These are phyloP conservation scores for Aphanomyces stellatus DNA, from an alignment of 352 stramenopile species.

Conservation along the genomic window DNA sequence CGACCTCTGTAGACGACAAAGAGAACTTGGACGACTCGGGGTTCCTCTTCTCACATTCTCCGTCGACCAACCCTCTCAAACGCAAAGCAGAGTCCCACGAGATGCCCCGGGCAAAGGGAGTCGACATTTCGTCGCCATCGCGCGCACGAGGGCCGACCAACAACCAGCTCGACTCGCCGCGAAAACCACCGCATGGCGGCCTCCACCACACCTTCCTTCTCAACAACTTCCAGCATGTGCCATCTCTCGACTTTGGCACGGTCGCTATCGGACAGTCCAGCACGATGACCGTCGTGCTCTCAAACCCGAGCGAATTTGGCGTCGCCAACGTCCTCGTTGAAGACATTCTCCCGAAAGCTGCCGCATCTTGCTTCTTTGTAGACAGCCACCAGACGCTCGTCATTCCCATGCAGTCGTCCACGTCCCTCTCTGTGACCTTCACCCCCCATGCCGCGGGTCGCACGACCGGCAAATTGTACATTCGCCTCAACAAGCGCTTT, in stretches of 20 bases:
- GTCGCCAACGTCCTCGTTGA: constrained; percentile 65
- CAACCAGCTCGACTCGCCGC: background rate
- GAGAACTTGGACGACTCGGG: constrained; percentile 9
- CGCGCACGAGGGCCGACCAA: background rate
- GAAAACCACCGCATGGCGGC: background rate
- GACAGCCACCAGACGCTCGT: constrained; percentile 24
- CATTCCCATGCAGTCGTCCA: constrained; percentile 40
- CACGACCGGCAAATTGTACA: constrained; percentile 20
- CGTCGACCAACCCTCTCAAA: background rate
- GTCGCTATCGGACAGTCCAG: constrained; percentile 41
- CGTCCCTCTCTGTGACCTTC: constrained; percentile 56
- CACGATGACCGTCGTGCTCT: constrained; percentile 38
- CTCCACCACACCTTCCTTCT: constrained; percentile 29
- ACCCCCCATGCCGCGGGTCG: constrained; percentile 37
- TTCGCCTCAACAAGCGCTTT: constrained; percentile 19
- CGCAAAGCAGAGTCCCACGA: constrained; percentile 3
- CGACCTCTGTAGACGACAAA: background rate
- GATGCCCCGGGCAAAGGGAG: background rate
- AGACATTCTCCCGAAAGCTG: constrained; percentile 37
- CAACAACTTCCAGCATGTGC: constrained; percentile 33
- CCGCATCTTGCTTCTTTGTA: background rate
- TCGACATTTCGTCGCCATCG: background rate
- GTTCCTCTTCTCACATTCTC: background rate
- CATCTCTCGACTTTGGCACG: constrained; percentile 41
- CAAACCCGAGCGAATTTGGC: constrained; percentile 47